Conservation (phyloP, 371 early-diverging fungal species). For the Apophysomyces variabilis region DNA sequence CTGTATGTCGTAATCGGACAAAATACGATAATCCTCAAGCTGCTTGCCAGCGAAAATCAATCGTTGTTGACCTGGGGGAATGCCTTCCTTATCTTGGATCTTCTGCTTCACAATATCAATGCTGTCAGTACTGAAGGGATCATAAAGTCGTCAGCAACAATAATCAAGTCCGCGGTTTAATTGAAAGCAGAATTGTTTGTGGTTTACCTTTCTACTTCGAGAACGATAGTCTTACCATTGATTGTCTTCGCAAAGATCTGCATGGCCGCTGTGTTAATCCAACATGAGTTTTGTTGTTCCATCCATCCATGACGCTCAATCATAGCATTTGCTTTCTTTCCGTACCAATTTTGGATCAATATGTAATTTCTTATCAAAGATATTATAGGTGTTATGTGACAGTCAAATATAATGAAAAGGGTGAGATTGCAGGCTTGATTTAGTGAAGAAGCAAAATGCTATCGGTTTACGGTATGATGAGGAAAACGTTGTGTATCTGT, state of each 20-base stretch:
- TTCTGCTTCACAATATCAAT: conserved; percentile 87
- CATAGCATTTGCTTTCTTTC: no score
- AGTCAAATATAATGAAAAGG: no score
- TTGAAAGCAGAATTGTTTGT: neutral
- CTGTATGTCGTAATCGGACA: conserved; percentile 90
- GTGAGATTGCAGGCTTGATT: no score
- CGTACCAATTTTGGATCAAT: no score
- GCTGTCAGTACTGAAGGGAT: conserved; percentile 48
- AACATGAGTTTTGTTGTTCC: no score
- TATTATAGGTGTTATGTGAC: no score
- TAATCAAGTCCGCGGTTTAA: neutral
- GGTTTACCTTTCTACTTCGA: conserved; percentile 89
- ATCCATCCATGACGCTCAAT: no score
- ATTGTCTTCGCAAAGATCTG: conserved; percentile 91
- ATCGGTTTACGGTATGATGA: no score
- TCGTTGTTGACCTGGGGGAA: conserved; percentile 99
- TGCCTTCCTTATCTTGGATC: conserved; percentile 99
- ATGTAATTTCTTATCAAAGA: no score
- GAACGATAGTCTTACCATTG: conserved; percentile 92
- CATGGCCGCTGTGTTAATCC: conserved; percentile 31
- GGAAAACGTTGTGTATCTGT: no score
- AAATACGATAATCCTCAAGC: conserved; percentile 97
- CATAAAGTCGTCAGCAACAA: neutral
- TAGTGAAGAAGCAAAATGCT: no score
- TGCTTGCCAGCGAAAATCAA: conserved; percentile 99